phyloP scores from a whole-genome alignment of 495 filamentous ascomycete genomes.

The Cercophora sp. region DNA sequence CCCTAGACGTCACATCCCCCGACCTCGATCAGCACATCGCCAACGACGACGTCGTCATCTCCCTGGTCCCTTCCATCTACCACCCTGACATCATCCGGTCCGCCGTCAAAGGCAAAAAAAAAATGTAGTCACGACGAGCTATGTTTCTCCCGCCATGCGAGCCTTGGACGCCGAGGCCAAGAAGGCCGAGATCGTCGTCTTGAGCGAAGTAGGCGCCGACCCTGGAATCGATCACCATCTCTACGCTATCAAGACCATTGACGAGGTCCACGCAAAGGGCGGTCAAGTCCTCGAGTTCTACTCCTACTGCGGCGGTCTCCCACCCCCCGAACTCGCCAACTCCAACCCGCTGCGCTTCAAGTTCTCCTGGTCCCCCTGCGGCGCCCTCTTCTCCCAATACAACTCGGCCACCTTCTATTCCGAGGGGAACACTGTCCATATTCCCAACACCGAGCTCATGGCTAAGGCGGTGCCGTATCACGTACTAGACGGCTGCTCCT shows the following conservation, averaged over 20 bases:
- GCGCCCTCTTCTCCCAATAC: neutral
- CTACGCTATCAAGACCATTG: slow-evolving; percentile 1
- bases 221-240: neutral
- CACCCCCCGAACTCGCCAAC: neutral
- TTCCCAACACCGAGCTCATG: neutral
- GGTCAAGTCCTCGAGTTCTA: neutral
- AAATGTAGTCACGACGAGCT: neutral
- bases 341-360: no score
- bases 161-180: neutral
- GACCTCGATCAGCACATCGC: neutral
- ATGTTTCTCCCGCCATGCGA: neutral
- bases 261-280: neutral
- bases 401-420: neutral
- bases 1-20: neutral
- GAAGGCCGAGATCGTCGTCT: neutral
- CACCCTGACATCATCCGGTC: neutral
- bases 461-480: neutral
- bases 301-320: neutral
- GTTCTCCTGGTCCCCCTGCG: neutral
- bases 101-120: neutral
- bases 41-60: neutral
- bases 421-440: neutral
- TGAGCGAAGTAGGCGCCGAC: neutral
- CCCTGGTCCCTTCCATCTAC: neutral
- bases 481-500: neutral